phyloP scores from a whole-genome alignment of 257 asterid species.

The Solanum clarkiae region DNA sequence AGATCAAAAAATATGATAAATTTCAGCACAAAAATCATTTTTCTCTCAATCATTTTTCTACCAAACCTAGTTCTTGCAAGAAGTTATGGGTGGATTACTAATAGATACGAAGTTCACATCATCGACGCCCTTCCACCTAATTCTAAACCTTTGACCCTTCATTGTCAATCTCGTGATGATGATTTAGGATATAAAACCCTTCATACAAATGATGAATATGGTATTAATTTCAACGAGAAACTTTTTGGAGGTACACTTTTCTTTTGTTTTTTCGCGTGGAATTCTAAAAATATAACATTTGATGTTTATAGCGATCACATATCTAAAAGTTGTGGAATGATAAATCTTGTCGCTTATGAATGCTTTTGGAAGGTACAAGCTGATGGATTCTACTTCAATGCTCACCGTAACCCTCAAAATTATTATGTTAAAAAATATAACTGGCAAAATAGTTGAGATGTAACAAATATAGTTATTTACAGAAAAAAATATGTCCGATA shows the following conservation, averaged over 20 bases:
- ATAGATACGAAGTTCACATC: neutral
- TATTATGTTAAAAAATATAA: neutral
- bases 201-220: neutral
- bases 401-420: neutral
- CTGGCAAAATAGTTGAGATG: neutral
- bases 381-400: neutral
- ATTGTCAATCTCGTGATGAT: neutral
- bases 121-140: neutral
- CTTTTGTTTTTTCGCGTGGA: neutral
- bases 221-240: neutral
- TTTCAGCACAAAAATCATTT: neutral
- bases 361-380: neutral
- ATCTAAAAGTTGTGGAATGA: neutral
- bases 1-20: neutral
- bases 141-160: neutral
- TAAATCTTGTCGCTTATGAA: neutral
- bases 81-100: neutral
- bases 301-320: neutral
- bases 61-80: neutral
- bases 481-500: fast-evolving
- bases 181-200: neutral
- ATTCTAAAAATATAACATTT: neutral
- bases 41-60: neutral
- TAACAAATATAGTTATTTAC: neutral
- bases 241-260: neutral